Conservation (phyloP, 345 rosid genomes). For the Dovyalis caffra region DNA sequence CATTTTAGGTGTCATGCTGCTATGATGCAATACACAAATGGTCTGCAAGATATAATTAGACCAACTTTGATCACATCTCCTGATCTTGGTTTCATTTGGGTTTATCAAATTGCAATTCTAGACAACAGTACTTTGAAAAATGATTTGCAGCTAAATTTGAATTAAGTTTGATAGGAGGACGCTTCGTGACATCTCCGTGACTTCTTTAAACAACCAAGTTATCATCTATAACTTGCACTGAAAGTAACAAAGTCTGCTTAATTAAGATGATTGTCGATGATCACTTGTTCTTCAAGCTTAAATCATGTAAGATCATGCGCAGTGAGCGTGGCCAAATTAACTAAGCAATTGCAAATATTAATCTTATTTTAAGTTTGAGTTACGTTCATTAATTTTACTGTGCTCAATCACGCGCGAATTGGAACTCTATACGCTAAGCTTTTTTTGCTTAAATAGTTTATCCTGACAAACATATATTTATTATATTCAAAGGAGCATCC, state of each 20-base stretch:
- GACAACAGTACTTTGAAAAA: too few species aligned
- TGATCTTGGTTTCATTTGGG: too few species aligned
- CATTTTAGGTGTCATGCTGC: too few species aligned
- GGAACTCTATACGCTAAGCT: too few species aligned
- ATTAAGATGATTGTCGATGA: slow-evolving; percentile 11
- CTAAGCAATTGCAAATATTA: background rate
- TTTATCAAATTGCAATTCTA: too few species aligned
- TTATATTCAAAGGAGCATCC: slow-evolving; percentile 32
- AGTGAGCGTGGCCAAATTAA: slow-evolving; percentile 15
- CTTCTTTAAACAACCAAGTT: background rate
- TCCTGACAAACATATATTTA: slow-evolving; percentile 12
- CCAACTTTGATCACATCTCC: too few species aligned
- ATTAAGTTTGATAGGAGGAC: background rate
- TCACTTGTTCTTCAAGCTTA: slow-evolving; percentile 17
- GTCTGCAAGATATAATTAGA: too few species aligned
- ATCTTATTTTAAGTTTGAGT: background rate
- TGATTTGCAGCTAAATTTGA: too few species aligned
- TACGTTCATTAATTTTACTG: background rate
- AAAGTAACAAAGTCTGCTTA: slow-evolving; percentile 5
- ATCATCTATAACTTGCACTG: background rate
- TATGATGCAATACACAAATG: too few species aligned
- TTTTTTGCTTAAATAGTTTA: background rate
- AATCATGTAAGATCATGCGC: background rate
- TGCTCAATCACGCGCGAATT: background rate
- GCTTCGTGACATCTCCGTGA: background rate